Evolutionary conservation across 306 rosid species (phyloP).

Genomic region (Quercus alba): DNA sequence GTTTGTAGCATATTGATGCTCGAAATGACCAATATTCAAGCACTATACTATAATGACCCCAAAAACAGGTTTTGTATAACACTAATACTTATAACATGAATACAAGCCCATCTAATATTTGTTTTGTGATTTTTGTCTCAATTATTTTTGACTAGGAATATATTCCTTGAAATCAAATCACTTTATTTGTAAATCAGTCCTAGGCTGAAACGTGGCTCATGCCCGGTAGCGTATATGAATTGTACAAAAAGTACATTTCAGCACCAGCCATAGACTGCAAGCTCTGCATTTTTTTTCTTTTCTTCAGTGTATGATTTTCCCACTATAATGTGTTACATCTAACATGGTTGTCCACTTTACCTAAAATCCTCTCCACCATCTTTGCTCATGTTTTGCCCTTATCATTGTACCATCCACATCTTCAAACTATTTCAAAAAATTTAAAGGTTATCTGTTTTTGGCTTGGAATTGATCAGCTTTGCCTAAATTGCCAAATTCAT

Average conservation of each 20-base stretch:
- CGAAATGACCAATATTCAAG: constrained; percentile 26
- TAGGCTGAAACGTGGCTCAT: constrained; percentile 25
- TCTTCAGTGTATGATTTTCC: neutral
- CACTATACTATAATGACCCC: constrained; percentile 19
- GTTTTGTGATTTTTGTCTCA: constrained; percentile 18
- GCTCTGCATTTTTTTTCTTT: neutral
- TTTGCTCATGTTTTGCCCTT: neutral
- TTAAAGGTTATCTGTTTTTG: neutral
- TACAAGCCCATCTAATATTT: neutral
- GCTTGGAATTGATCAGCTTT: neutral
- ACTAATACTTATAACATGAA: too few relatives aligned
- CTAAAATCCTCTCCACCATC: neutral
- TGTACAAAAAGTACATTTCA: constrained; percentile 30
- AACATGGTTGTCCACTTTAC: neutral
- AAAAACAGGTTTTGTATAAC: too few relatives aligned
- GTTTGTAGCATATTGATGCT: too few relatives aligned
- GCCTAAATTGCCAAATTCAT: neutral
- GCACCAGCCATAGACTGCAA: neutral
- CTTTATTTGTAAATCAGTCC: constrained; percentile 24
- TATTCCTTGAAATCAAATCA: constrained; percentile 41
- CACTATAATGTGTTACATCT: neutral
- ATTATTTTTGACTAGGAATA: constrained; percentile 33
- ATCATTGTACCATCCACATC: neutral
- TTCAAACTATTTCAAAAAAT: neutral
- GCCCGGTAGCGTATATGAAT: constrained; percentile 11